These are phyloP conservation scores for Funneliformis caledonium DNA, from an alignment of 371 early-diverging fungal genomes.

Conservation along the genomic window DNA sequence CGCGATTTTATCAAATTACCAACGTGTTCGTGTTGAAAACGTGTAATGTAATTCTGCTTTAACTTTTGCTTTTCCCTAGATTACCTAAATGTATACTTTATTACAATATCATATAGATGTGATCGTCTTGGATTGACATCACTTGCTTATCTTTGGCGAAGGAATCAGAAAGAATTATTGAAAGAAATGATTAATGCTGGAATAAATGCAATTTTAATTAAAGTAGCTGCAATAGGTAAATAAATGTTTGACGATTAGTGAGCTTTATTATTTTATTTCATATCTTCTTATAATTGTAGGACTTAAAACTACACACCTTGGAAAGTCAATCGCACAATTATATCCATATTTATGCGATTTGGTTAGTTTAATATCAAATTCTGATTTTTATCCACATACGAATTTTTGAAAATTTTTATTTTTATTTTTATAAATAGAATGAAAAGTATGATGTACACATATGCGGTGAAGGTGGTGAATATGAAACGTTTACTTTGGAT, in stretches of 20 bases:
- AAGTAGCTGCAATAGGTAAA: conserved; percentile 91
- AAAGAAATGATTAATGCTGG: conserved; percentile 90
- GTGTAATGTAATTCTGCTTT: conserved; percentile 62
- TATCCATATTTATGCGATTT: conserved; percentile 70
- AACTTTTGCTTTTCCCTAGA: background rate
- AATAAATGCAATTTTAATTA: conserved; percentile 89
- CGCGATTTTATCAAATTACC: conserved; percentile 98
- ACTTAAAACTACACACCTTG: conserved; percentile 73
- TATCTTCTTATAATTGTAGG: conserved; percentile 44
- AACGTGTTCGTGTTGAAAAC: conserved; percentile 95
- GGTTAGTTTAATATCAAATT: conserved; percentile 48
- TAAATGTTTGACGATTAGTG: conserved; percentile 8
- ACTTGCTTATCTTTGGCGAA: conserved; percentile 94
- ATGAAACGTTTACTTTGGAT: conserved; percentile 96
- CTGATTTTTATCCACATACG: background rate
- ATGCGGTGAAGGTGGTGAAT: conserved; percentile 99
- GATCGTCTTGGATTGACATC: conserved; percentile 80
- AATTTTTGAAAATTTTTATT: conserved; percentile 53
- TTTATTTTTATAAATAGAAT: conserved; percentile 50
- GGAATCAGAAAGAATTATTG: conserved; percentile 86
- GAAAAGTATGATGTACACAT: conserved; percentile 86
- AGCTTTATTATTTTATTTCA: background rate
- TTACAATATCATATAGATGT: conserved; percentile 60
- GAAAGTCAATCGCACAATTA: conserved; percentile 81
- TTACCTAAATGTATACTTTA: background rate